These are phyloP conservation scores for Citrullus colocynthis DNA, from an alignment of 306 rosid species.

Conservation along the genomic window DNA sequence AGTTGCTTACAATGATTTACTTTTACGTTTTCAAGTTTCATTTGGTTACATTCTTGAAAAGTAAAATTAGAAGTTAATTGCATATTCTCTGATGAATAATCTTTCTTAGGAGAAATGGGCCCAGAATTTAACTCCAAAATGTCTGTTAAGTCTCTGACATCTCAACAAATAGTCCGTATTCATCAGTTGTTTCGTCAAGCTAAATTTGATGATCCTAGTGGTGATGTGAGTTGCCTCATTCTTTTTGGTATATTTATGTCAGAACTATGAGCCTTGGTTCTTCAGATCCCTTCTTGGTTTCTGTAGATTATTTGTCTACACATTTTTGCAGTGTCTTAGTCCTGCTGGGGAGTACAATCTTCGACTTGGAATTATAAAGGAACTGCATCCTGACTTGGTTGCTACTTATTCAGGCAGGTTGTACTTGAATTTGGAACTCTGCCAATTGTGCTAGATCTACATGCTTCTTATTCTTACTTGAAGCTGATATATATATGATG, in stretches of 20 bases:
- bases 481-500: neutral
- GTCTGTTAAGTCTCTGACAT: conserved; percentile 64
- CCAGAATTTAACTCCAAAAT: conserved; percentile 64
- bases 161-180: conserved; percentile 88
- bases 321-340: conserved; percentile 67
- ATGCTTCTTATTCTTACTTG: conserved; percentile 7
- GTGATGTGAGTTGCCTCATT: conserved; percentile 32
- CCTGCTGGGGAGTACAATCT: conserved; percentile 99
- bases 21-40: neutral
- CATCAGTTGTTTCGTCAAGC: conserved; percentile 97
- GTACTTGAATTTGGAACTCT: conserved; percentile 18
- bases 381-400: conserved; percentile 96
- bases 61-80: neutral
- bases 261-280: neutral
- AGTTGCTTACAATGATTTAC: neutral
- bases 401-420: conserved; percentile 99
- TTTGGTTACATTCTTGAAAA: neutral
- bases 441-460: conserved; percentile 16
- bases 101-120: conserved; percentile 82
- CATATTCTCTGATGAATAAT: neutral
- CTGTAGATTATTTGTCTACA: neutral
- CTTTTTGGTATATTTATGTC: neutral
- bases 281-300: neutral
- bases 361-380: conserved; percentile 89
- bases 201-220: conserved; percentile 93